phyloP scores from a whole-genome alignment of 129 eudicot genomes.

The Flaveria ramosissima region DNA sequence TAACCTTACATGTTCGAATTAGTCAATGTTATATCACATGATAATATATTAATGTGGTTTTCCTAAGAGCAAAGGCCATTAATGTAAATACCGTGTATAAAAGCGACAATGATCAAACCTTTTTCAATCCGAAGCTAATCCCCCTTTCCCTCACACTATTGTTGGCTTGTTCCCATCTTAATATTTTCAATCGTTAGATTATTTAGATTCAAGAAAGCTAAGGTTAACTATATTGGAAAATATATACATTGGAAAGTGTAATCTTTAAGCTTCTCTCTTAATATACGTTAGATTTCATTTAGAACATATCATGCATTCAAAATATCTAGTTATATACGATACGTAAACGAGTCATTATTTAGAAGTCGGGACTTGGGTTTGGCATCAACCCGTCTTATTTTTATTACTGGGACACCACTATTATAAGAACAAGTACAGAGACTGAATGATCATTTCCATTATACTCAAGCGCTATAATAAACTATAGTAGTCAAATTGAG shows the following conservation, averaged over 20 bases:
- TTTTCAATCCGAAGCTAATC: conserved; percentile 42
- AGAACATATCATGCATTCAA: too few relatives aligned
- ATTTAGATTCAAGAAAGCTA: neutral
- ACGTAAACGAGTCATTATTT: too few relatives aligned
- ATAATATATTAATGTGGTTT: neutral
- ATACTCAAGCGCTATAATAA: too few relatives aligned
- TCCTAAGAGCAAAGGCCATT: conserved; percentile 20
- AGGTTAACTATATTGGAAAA: neutral
- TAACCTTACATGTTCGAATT: neutral
- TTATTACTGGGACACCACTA: too few relatives aligned
- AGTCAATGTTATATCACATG: conserved; percentile 10
- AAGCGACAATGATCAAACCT: conserved; percentile 37
- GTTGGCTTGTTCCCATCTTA: conserved; percentile 32
- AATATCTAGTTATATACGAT: too few relatives aligned
- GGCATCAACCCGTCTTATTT: too few relatives aligned
- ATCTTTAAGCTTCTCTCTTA: too few relatives aligned
- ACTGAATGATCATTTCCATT: too few relatives aligned
- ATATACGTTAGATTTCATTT: too few relatives aligned
- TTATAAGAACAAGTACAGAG: too few relatives aligned
- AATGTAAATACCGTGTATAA: conserved; percentile 24
- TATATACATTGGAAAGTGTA: neutral
- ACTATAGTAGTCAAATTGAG: too few relatives aligned
- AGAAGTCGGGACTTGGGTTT: too few relatives aligned
- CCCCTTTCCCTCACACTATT: conserved; percentile 31
- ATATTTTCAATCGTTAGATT: conserved; percentile 9